Base-by-base conservation (phyloP, 345 rosid genomes). In the Linum usitatissimum region DNA sequence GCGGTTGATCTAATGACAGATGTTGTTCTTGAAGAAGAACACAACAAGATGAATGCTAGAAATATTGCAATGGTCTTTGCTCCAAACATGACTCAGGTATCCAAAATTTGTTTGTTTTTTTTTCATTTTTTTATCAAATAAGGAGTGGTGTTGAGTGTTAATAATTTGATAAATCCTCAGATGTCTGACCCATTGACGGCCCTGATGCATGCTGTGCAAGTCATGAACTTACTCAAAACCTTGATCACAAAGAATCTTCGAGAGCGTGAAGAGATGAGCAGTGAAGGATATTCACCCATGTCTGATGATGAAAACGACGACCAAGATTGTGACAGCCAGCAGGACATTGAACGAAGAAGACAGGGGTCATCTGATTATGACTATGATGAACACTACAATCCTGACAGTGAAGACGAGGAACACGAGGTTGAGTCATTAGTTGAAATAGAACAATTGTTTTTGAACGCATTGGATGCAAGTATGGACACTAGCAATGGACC, bases 151-250 rank as follows among this genome's bases (percentile, higher is more conserved):
- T 23, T 23, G 2, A 23, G 28, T 23, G 17, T 49, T 63, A 34
- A 4, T 1, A 1, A 34, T 34, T 34, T 34, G 30, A 13, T 20
- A 18, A 55, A 70, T 56, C 34, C 12, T 51, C 65, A 84, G 97
- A 90, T 86, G 96, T 86, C 97, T 30, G 97, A 90, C 84, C 99
- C 97, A 55, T 82, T 84, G 73, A 84, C 96, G 54, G 97, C 96
- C 40, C 75, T 87, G 64, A 87, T 93, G 99, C 97, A 87, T 62
- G 97, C 97, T 64, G 96, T 93, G 38, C 97, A 86, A 89, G 93
- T 92, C 13, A 92, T 92, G 98, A 92, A 92, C 84, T 79, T 89
- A 73, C 95, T 92, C 31, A 84, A 89, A 82, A 87, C 88, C 65
- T 76, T 93, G 49, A 93, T 89, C 65, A 79, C 74, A 36, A 83